Base-by-base conservation (phyloP, 1,139 yeast genomes). In the Eremothecium cymbalariae region DNA sequence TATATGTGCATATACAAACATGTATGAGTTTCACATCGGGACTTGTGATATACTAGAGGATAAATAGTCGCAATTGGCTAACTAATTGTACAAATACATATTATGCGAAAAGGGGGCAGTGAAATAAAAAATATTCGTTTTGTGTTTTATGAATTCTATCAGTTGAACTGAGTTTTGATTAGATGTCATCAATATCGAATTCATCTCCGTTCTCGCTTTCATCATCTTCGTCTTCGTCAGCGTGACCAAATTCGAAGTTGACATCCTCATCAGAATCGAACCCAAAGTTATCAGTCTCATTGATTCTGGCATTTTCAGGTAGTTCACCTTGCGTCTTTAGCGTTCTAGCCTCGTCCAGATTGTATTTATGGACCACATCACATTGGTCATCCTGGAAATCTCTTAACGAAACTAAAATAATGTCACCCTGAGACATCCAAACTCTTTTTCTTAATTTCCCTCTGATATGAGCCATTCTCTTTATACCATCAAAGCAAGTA, bases 371-470 rank as follows among this genome's bases (percentile, higher is more conserved):
- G 37, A 93, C 90, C 48, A 93, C 97, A 62, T 93, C 99, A 68
- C 96, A 93, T 63, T 83, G 94, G 47, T 85, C 95, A 58, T 90
- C 97, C 65, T 93, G 96, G 77, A 90, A 93, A 57, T 93, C 99
- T 72, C 99, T 85, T 56, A 93, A 74, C 5, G 96, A 86, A 32
- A 90, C 90, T 57, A 93, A 70, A 49, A 93, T 86, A 52, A 93
- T 93, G 60, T 93, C 99, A 66, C 98, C 98, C 65, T 86, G 97
- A 30, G 85, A 83, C 85, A 93, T 88, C 99, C 99, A 93, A 44
- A 88, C 97, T 76, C 90, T 90, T 79, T 93, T 93, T 74, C 99
- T 83, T 68, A 93, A 75, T 63, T 93, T 93, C 51, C 99, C 99
- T 72, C 99, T 83, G 57, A 93, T 93, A 60, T 90, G 98, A 13